Percentiles rank a stretch among this genome's conserved stretches.
phyloP scores from a whole-genome alignment of 2,329 filamentous ascomycete genomes.

The Grosmannia huntii region DNA sequence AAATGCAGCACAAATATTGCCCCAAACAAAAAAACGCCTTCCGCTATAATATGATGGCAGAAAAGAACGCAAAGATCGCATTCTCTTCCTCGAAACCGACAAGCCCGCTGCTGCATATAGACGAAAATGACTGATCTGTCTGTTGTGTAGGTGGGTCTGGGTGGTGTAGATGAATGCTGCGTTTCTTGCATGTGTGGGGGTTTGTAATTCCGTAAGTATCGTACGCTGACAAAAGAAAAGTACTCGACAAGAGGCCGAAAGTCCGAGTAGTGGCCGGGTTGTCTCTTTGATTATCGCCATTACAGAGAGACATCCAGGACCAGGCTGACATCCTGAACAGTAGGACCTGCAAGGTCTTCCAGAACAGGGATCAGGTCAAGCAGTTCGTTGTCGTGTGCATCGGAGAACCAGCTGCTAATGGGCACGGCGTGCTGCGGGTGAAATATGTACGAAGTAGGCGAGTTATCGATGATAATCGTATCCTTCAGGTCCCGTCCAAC shows the following conservation, averaged over 20 bases:
- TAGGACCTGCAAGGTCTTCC: slow-evolving; percentile 80
- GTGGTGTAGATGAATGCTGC: not conserved
- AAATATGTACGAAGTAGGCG: slow-evolving; percentile 98
- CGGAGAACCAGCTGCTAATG: slow-evolving; percentile 99
- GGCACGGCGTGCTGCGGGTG: slow-evolving; percentile 97
- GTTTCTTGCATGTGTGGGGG: not conserved
- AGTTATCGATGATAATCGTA: slow-evolving; percentile 99
- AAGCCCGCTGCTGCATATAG: slow-evolving; percentile 1
- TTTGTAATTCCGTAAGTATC: not conserved
- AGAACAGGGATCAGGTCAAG: slow-evolving; percentile 95
- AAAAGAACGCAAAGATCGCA: not conserved
- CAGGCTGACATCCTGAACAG: slow-evolving; percentile 91
- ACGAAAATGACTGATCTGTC: not conserved
- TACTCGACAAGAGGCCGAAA: not conserved
- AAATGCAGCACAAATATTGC: slow-evolving; percentile 2
- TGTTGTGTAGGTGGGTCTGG: not conserved
- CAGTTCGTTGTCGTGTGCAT: slow-evolving; percentile 97
- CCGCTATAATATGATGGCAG: slow-evolving; percentile 11
- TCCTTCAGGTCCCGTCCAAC: slow-evolving; percentile 90
- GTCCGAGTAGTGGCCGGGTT: slow-evolving; percentile 11
- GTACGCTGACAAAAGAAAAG: not conserved
- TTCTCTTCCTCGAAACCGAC: not conserved
- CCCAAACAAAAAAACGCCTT: slow-evolving; percentile 11
- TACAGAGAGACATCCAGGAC: slow-evolving; percentile 83
- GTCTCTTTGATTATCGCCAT: slow-evolving; percentile 15